Percentiles rank a stretch among this genome's conserved stretches.
Conservation (phyloP, 129 eudicot genomes). For the Heracleum sosnowskyi region DNA sequence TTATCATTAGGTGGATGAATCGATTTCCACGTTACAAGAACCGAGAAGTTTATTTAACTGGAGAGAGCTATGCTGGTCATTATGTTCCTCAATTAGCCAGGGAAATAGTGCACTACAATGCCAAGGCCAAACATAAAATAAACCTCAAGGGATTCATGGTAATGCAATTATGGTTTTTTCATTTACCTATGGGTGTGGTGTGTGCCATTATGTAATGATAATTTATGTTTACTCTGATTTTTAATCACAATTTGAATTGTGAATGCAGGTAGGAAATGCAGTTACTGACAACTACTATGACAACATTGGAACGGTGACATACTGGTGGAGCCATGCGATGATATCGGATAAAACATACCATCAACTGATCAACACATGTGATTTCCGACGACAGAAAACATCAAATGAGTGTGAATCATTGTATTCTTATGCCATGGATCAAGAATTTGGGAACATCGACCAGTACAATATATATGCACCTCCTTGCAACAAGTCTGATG, state of each 20-base stretch:
- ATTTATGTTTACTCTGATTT: not conserved
- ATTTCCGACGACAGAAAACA: slow-evolving; percentile 62
- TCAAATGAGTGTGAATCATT: slow-evolving; percentile 87
- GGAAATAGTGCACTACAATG: slow-evolving; percentile 49
- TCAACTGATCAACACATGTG: slow-evolving; percentile 76
- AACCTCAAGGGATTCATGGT: slow-evolving; percentile 91
- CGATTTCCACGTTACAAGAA: slow-evolving; percentile 79
- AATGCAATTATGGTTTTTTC: not conserved
- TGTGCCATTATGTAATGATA: not conserved
- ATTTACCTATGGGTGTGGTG: not conserved
- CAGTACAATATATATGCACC: slow-evolving; percentile 97
- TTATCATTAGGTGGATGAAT: slow-evolving; percentile 74
- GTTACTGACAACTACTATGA: slow-evolving; percentile 94
- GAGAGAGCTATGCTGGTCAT: slow-evolving; percentile 98
- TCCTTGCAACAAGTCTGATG: slow-evolving; percentile 76
- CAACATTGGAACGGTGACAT: slow-evolving; percentile 89
- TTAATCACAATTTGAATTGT: not conserved
- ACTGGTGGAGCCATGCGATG: slow-evolving; percentile 99
- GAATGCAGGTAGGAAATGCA: slow-evolving; percentile 88
- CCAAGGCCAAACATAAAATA: slow-evolving; percentile 34
- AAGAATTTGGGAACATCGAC: slow-evolving; percentile 93
- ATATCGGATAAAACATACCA: slow-evolving; percentile 81
- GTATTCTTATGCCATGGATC: slow-evolving; percentile 85
- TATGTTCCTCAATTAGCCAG: slow-evolving; percentile 91
- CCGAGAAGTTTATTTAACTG: slow-evolving; percentile 63